These are phyloP conservation scores for Xerocomus spinulosus DNA, from an alignment of 768 basidiomycete species.

Conservation along the genomic window DNA sequence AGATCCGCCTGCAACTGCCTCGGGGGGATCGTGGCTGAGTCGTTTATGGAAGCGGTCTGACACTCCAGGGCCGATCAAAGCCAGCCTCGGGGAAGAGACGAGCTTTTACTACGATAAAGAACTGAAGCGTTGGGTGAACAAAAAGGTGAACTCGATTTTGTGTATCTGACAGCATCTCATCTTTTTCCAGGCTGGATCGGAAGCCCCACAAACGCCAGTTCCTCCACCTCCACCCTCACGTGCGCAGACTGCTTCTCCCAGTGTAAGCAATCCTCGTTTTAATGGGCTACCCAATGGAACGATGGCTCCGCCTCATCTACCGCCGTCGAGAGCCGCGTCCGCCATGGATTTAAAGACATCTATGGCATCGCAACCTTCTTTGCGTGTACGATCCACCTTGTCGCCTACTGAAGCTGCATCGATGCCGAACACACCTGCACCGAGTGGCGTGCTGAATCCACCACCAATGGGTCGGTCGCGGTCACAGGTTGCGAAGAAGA, in stretches of 20 bases:
- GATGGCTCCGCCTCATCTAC: constrained; percentile 10
- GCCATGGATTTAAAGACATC: constrained; percentile 57
- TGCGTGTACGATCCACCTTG: constrained; percentile 63
- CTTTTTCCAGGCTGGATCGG: constrained; percentile 47
- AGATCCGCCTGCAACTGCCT: constrained; percentile 26
- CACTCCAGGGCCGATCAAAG: constrained; percentile 71
- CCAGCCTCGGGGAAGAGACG: constrained; percentile 88
- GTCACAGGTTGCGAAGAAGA: constrained; percentile 63
- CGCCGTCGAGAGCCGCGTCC: constrained; percentile 50
- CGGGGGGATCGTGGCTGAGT: constrained; percentile 70
- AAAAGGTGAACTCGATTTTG: constrained; percentile 53
- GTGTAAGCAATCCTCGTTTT: constrained; percentile 37
- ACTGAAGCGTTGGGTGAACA: constrained; percentile 95
- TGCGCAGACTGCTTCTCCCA: constrained; percentile 83
- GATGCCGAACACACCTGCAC: constrained; percentile 31
- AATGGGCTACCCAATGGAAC: constrained; percentile 27
- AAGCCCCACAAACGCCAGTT: constrained; percentile 46
- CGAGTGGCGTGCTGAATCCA: constrained; percentile 16
- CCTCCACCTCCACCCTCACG: constrained; percentile 78
- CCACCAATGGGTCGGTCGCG: constrained; percentile 49
- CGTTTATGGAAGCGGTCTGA: constrained; percentile 75
- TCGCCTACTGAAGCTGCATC: constrained; percentile 44
- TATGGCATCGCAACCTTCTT: constrained; percentile 46
- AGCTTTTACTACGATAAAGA: constrained; percentile 93
- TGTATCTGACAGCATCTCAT: neutral